phyloP scores from a whole-genome alignment of 352 stramenopile genomes.

The Lagenidium sp. region DNA sequence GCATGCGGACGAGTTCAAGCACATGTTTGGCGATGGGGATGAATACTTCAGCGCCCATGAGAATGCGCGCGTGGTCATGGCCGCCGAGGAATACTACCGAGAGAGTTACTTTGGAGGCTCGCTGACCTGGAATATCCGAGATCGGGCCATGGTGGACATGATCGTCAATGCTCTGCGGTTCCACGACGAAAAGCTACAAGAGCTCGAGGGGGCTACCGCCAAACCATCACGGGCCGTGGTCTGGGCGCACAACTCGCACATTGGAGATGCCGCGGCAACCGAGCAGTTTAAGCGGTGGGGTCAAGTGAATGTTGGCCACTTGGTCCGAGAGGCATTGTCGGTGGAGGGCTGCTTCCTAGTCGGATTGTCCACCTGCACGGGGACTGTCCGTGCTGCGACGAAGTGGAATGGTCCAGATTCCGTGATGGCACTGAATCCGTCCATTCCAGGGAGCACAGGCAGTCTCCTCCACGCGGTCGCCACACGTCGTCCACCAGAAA shows the following conservation, averaged over 20 bases:
- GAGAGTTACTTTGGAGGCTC: conserved; percentile 17
- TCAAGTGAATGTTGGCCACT: conserved; percentile 23
- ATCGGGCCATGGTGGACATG: conserved; percentile 21
- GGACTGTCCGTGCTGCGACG: conserved; percentile 14
- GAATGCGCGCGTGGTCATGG: conserved; percentile 20
- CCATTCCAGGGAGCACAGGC: conserved; percentile 10
- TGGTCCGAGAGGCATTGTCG: conserved; percentile 16
- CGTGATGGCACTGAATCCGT: conserved; percentile 15
- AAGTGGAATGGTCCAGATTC: conserved; percentile 21
- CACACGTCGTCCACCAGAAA: not conserved
- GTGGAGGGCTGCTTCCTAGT: conserved; percentile 16
- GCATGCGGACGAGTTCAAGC: conserved; percentile 17
- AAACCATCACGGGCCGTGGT: conserved; percentile 14
- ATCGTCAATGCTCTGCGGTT: conserved; percentile 18
- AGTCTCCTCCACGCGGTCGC: conserved; percentile 14
- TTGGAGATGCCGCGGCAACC: conserved; percentile 17
- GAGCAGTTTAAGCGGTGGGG: conserved; percentile 11
- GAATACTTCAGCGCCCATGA: conserved; percentile 27
- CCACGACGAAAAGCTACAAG: conserved; percentile 20
- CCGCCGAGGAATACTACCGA: conserved; percentile 25
- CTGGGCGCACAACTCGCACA: conserved; percentile 30
- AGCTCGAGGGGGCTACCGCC: not conserved
- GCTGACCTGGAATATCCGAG: conserved; percentile 24
- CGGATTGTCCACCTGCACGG: conserved; percentile 17
- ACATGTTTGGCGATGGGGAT: conserved; percentile 20